Conservation (phyloP, 345 rosid species). For the Dipteronia sinensis region DNA sequence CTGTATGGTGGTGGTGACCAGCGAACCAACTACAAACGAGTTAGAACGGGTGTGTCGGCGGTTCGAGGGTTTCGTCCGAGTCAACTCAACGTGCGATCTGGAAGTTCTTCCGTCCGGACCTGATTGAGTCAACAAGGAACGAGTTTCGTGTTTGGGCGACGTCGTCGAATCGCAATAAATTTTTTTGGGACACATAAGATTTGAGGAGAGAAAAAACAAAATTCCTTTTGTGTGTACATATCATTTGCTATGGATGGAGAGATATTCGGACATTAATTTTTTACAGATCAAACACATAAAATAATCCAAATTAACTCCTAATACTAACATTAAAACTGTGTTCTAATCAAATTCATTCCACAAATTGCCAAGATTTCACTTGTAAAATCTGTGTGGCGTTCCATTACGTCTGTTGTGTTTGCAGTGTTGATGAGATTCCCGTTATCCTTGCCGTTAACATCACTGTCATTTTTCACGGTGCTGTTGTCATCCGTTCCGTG, state of each 20-base stretch:
- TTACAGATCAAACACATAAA: neutral
- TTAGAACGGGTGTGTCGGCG: neutral
- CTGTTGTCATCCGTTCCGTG: conserved; percentile 20
- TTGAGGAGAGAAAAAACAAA: conserved; percentile 20
- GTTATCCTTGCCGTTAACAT: conserved; percentile 24
- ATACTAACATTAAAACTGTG: neutral
- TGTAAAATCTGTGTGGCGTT: neutral
- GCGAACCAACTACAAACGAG: conserved; percentile 3
- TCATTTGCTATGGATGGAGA: conserved; percentile 50
- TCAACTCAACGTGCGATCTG: neutral
- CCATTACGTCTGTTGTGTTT: conserved; percentile 18
- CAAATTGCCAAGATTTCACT: neutral
- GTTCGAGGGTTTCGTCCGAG: neutral
- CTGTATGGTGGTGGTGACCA: neutral
- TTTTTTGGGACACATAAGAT: conserved; percentile 32
- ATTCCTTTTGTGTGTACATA: conserved; percentile 46
- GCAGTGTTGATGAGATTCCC: conserved; percentile 22
- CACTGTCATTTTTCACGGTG: conserved; percentile 18
- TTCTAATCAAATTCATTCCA: neutral
- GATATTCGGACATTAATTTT: conserved; percentile 32
- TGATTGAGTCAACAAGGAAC: conserved; percentile 22
- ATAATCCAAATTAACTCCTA: neutral
- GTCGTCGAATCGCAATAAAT: conserved; percentile 19
- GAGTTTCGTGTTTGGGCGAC: conserved; percentile 31
- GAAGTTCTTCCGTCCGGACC: neutral